Base-by-base conservation (phyloP, 306 rosid genomes). In the Bauhinia variegata region DNA sequence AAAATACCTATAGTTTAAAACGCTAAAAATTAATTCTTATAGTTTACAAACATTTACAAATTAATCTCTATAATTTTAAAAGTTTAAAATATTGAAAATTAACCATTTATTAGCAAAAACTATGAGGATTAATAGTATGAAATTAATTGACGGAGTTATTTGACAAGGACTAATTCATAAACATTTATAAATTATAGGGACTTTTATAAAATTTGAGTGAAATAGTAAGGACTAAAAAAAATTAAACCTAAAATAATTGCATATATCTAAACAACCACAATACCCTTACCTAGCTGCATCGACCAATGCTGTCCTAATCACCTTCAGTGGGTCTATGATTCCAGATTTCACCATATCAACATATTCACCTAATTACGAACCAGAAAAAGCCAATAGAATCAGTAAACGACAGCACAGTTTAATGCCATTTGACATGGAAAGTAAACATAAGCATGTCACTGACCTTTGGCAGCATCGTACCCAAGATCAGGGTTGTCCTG, bases 401-500 rank as follows among this genome's bases (percentile, higher is more conserved):
- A 54, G 43, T 34, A 38, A 14, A 41, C 3, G 39, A 60, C 28
- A 51, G 5, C 38, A 54, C 28, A 4, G 43, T n/a, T 18, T 36
- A 28, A 44, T 10, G 52, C 37, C 38, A 18, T 46, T 3, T 11
- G 54, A 64, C 16, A 14, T 1, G 41, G 31, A 6, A 67, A 11
- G 28, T 8, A 55, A 31, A 18, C 28, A 54, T 8, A 3, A 8
- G 11, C 42, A 5, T 1, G 61, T 52, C 17, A 63, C 85, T 28
- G n/a, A 93, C 99, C 99, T 86, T 93, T 93, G 30, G 99, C 99
- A 14, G 99, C 99, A 65, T 93, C 99, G 30, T 93, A 93, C 12
- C 99, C 99, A 60, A 88, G 85, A 79, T 90, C 96, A 41, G 95
- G 82, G 80, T 83, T 65, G 28, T 80, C 83, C 55, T 84, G 95